Conservation (phyloP, 164 flowering plant genomes). For the Warburgia ugandensis region DNA sequence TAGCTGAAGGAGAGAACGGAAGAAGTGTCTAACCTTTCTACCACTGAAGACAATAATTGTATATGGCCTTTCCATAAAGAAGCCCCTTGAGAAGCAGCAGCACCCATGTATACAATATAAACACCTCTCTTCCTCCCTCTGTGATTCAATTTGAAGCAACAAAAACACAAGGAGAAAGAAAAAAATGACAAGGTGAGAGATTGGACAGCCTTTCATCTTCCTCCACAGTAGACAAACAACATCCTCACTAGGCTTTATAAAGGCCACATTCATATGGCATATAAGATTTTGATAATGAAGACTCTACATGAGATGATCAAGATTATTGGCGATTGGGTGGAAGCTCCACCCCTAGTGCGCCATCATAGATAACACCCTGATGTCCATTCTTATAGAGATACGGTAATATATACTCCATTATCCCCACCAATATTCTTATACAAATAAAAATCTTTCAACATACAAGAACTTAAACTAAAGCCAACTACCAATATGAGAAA, state of each 20-base stretch:
- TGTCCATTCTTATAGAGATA: too few relatives aligned
- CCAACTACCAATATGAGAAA: too few relatives aligned
- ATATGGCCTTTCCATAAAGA: constrained; percentile 14
- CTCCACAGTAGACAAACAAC: not conserved
- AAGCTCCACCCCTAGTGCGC: not conserved
- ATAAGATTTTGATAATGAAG: not conserved
- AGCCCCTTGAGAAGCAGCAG: constrained; percentile 14
- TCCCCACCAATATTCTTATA: too few relatives aligned
- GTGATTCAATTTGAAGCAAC: constrained; percentile 14
- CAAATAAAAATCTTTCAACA: too few relatives aligned
- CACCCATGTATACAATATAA: constrained; percentile 59
- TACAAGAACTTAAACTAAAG: too few relatives aligned
- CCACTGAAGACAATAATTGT: constrained; percentile 29
- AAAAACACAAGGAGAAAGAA: constrained; percentile 1
- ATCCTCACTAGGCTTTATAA: not conserved
- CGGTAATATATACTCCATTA: too few relatives aligned
- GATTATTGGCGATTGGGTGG: not conserved
- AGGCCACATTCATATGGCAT: constrained; percentile 1
- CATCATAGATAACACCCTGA: too few relatives aligned
- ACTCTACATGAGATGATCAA: not conserved
- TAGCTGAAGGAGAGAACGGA: too few relatives aligned
- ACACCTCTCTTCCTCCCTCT: constrained; percentile 14
- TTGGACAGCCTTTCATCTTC: constrained; percentile 1
- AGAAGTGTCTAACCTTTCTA: constrained; percentile 18
- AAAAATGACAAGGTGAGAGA: constrained; percentile 4